Evolutionary conservation across 1,284 basidiomycete genomes (phyloP).

Genomic region (Fomes fomentarius): DNA sequence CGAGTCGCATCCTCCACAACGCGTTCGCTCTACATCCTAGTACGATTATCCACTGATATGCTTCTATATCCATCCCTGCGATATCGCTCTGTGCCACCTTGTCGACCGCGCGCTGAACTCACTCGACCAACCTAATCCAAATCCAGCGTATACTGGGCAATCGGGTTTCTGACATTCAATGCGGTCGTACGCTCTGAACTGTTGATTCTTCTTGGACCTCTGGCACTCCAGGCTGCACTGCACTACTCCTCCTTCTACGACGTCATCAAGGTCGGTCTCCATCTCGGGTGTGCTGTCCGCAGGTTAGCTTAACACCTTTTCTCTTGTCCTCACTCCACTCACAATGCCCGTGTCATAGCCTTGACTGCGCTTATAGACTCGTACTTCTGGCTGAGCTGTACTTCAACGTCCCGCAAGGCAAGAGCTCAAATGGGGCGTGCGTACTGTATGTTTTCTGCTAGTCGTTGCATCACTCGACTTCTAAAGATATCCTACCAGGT

Average conservation of each 20-base stretch:
- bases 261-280: conserved; percentile 57
- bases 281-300: conserved; percentile 57
- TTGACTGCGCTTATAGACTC: conserved; percentile 77
- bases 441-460: too few relatives aligned
- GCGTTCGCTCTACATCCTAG: conserved; percentile 87
- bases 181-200: conserved; percentile 85
- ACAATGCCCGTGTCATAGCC: too few relatives aligned
- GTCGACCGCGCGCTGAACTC: conserved; percentile 50
- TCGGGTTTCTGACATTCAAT: conserved; percentile 65
- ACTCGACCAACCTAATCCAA: conserved; percentile 41
- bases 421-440: conserved; percentile 93
- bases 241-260: conserved; percentile 45
- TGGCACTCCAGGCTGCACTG: conserved; percentile 62
- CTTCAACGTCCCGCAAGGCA: conserved; percentile 90
- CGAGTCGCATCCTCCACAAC: conserved; percentile 91
- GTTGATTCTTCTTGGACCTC: conserved; percentile 63
- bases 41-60: too few relatives aligned
- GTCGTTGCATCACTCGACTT: too few relatives aligned
- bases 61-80: too few relatives aligned
- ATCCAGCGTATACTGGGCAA: conserved; percentile 39
- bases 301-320: conserved; percentile 45
- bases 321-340: background rate
- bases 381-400: conserved; percentile 85
- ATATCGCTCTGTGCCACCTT: conserved; percentile 61
- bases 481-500: too few relatives aligned